Base-by-base conservation (phyloP, 1,139 yeast genomes). In the Suhomyces atakaporum region DNA sequence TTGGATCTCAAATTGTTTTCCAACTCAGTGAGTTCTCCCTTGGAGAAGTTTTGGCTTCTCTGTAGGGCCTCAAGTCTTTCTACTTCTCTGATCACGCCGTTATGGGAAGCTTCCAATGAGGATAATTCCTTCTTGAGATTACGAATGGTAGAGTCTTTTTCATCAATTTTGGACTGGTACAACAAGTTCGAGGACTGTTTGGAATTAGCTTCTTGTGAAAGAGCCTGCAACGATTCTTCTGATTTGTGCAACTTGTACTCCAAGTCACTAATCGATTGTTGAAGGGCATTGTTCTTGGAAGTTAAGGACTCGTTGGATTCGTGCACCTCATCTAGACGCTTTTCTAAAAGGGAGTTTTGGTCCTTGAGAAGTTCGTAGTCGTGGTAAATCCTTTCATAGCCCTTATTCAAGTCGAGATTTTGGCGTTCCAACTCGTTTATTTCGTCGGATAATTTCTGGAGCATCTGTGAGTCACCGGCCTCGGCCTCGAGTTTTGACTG, bases 401-500 rank as follows among this genome's bases (percentile, higher is more conserved):
- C 60, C 5, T 35, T 35, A 28, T 49, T 53, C 34, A 61, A 46
- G 7, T 43, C 40, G 22, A 49, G 35, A 9, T 25, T 33, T 20
- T 30, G 35, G 11, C 26, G 25, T 13, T 38, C 33, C 19, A 44
- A 25, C 18, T 27, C 32, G 14, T 44, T 46, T 7, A 46, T 31
- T 19, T 50, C 50, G 4, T 34, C 28, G 6, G 16, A 12, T 6
- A 8, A 45, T 39, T 36, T 46, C 39, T 53, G 31, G 6, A 31
- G 38, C 7, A 40, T 25, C 15, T 42, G 34, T 6, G 42, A 16
- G 19, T 40, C 38, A 2, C 25, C 25, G 4, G 34, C 16, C 6
- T 28, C 20, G 4, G 27, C 33, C 27, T 30, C 9, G 9, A 38
- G n/a, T 18, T 23, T 36, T 5, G 34, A 15, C 16, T 41, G 38